phyloP scores from a whole-genome alignment of 2,329 filamentous ascomycete genomes.

The Neocatenulostroma microsporum region DNA sequence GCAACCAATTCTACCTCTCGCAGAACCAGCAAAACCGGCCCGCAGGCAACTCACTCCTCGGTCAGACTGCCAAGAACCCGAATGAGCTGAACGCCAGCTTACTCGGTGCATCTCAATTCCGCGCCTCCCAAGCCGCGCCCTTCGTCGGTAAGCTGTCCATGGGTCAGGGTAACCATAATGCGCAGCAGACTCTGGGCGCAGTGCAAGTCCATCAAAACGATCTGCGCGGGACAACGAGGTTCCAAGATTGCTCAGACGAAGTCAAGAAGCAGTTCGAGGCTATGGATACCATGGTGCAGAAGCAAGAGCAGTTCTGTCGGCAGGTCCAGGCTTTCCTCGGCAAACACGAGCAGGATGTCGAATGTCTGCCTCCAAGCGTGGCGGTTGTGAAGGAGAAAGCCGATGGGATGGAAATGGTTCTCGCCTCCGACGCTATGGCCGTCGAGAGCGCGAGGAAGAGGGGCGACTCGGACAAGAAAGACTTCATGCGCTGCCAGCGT shows the following conservation, averaged over 20 bases:
- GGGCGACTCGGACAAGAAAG: constrained; percentile 58
- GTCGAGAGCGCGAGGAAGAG: constrained; percentile 51
- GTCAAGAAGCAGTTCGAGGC: constrained; percentile 69
- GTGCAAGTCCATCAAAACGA: constrained; percentile 72
- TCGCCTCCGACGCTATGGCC: constrained; percentile 55
- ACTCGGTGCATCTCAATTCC: constrained; percentile 15
- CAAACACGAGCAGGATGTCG: constrained; percentile 54
- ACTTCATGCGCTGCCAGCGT: constrained; percentile 64
- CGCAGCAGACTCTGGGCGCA: constrained; percentile 53
- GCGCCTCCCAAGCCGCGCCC: constrained; percentile 17
- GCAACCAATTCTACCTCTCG: no score
- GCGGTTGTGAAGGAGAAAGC: constrained; percentile 55
- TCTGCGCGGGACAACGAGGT: constrained; percentile 79
- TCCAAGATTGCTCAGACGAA: constrained; percentile 78
- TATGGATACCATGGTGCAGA: constrained; percentile 72
- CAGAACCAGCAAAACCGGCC: neutral
- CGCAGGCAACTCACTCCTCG: constrained; percentile 8
- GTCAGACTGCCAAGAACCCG: constrained; percentile 8
- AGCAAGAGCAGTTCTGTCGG: constrained; percentile 67
- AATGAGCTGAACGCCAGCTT: constrained; percentile 10
- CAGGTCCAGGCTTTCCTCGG: constrained; percentile 63
- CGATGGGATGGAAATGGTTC: constrained; percentile 54
- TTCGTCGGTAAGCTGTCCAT: constrained; percentile 33
- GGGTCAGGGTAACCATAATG: constrained; percentile 44
- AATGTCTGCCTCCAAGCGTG: constrained; percentile 58